phyloP scores from a whole-genome alignment of 225 moss, liverwort and hornwort species.

The Antitrichia curtipendula region DNA sequence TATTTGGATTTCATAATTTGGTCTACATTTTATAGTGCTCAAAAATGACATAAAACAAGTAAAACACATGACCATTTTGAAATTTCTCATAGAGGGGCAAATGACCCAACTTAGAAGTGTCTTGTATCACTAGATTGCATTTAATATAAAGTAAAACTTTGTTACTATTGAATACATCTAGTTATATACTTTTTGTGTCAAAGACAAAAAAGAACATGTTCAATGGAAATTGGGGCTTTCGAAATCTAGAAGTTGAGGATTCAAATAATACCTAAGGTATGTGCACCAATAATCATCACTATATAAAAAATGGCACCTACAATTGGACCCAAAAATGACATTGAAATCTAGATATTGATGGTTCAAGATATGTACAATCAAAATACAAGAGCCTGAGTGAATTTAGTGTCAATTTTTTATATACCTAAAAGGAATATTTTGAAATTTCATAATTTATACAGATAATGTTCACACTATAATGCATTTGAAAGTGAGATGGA shows the following conservation, averaged over 20 bases:
- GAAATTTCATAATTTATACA: background rate
- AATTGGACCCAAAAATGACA: background rate
- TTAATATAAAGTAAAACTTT: background rate
- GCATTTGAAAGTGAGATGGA: background rate
- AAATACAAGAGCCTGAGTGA: background rate
- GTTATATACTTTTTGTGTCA: background rate
- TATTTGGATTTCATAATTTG: background rate
- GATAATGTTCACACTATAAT: background rate
- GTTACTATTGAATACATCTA: background rate
- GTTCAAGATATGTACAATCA: background rate
- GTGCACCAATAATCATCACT: background rate
- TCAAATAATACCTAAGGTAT: background rate
- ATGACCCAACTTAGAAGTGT: background rate
- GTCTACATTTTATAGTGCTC: background rate
- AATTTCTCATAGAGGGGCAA: background rate
- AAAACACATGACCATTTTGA: background rate
- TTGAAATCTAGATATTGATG: background rate
- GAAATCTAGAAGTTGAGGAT: background rate
- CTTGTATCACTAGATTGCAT: background rate
- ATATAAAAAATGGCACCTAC: background rate
- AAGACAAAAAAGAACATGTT: background rate
- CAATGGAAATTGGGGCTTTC: accelerated
- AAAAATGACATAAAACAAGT: background rate
- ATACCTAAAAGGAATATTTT: background rate
- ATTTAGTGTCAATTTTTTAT: background rate